Evolutionary conservation across 768 basidiomycete genomes (phyloP), one percentile per base, ranked within the genome.

Genomic region (Pleurotus pulmonarius): DNA sequence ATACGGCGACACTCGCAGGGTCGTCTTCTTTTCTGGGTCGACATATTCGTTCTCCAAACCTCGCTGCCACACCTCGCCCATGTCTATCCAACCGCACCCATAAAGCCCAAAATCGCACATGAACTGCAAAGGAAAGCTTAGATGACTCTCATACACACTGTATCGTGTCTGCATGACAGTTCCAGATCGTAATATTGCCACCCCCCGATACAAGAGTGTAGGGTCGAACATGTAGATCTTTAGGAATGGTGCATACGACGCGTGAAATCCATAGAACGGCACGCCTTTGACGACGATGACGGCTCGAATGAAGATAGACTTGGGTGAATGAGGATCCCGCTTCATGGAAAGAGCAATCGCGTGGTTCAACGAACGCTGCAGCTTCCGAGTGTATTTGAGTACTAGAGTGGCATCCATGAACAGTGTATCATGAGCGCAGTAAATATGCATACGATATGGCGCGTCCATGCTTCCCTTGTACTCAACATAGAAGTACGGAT

Each of bases 31-130:
- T 4, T 11, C 20, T 6, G 39, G 9, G 25, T 53, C 60, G 4
- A 73, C 66, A 22, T 73, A 73, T 45, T 71, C 72, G 8, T 65
- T 63, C 22, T 68, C 69, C 16, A 61, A 63, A 26, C 79, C 77
- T 15, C 90, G 82, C 63, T 83, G 78, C 72, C 83, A 82, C n/a
- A 78, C 83, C 44, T 76, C 77, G 26, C 39, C 55, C 3, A 96
- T 71, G 56, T 96, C 85, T 45, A 98, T 76, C 83, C 87, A 91
- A 1, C 92, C 94, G 69, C 95, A 98, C 2, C 96, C 96, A 63
- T 94, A 96, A 22, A 98, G 77, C 56, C 92, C 93, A 66, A 91
- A 94, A 72, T 99, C 96, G 69, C 87, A 88, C 82, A 98, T 80
- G 73, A 98, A 97, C 72, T 98, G 95, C 37, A 98, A 77, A 22